Evolutionary conservation across 176 grass and related monocot species (phyloP), one percentile per base, ranked within the genome.

Genomic region (Pontederia crassipes): DNA sequence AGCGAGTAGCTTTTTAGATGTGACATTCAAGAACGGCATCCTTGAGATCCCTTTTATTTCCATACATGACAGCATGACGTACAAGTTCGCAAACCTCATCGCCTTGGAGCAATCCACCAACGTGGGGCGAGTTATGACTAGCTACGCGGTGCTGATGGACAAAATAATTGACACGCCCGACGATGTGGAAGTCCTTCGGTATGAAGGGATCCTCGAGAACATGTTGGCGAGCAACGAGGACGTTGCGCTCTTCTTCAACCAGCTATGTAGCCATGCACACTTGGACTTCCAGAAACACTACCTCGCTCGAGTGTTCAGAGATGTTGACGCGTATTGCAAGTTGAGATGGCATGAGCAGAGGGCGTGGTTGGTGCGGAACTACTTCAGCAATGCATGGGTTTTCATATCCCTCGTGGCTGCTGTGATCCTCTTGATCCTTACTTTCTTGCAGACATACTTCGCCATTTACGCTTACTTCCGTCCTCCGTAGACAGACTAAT

Each of bases 221-320:
- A 27, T 27, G 26, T 52, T 67, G 9, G 62, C 14, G 4, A 15
- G 50, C 46, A 62, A 75, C 1, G 35, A 66, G 8, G 62, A 66
- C 18, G 51, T 48, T 2, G 61, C 61, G 1, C 28, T 32, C 26
- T 66, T 75, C 72, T 67, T 75, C 50, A 75, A 59, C 16, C 28
- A 67, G 45, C 29, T 32, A 2, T 32, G 15, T 47, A n/a, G 26
- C 9, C 11, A 24, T 28, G 3, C 8, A 1, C 20, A 11, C n/a
- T 0, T 8, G 0, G 11, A 12, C 8, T 12, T 5, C 6, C 0
- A 51, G 0, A 2, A 28, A 13, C 61, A 66, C n/a, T 66, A 75
- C 52, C 61, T 75, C 27, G 6, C 8, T n/a, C 0, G 12, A 1
- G 14, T 75, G 17, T 58, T 65, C 17, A 14, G 2, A 2, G 18